Evolutionary conservation across 495 filamentous ascomycete genomes (phyloP).

Genomic region (Penicillium odoratum): DNA sequence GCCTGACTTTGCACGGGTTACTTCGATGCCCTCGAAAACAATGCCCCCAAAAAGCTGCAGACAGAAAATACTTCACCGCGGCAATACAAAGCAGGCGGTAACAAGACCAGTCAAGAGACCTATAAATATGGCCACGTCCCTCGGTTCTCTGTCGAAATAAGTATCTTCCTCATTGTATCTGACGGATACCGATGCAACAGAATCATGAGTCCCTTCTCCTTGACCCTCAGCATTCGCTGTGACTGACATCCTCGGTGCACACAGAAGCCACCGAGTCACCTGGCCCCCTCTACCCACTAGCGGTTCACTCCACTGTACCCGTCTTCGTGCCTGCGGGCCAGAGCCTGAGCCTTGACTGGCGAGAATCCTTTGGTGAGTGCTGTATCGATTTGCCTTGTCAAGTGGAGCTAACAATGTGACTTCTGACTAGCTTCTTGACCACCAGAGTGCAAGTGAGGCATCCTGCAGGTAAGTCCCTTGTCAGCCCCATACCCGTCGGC

Average conservation of each 20-base stretch:
- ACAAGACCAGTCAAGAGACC: background rate
- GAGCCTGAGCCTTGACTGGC: background rate
- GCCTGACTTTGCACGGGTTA: too few species aligned
- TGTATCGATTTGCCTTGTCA: background rate
- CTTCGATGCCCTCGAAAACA: background rate
- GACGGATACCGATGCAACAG: too few species aligned
- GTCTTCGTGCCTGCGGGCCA: background rate
- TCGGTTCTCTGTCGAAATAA: background rate
- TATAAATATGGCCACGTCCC: background rate
- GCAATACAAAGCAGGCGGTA: background rate
- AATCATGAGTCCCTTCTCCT: too few species aligned
- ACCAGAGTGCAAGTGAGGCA: background rate
- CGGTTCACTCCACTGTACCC: slow-evolving; percentile 1
- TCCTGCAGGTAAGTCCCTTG: background rate
- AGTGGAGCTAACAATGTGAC: background rate
- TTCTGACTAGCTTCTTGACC: slow-evolving; percentile 1
- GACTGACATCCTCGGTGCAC: too few species aligned
- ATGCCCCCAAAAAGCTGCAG: background rate
- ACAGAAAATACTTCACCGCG: background rate
- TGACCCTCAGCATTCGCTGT: too few species aligned
- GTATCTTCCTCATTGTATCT: background rate
- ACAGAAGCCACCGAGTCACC: background rate
- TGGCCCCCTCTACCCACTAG: slow-evolving; percentile 1
- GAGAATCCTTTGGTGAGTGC: slow-evolving; percentile 1
- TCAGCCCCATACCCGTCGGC: background rate